A percentile compares a stretch with the other conserved stretches of the same genome.
phyloP scores from a whole-genome alignment of 2,329 filamentous ascomycete species.

The Xylariaceae sp. region DNA sequence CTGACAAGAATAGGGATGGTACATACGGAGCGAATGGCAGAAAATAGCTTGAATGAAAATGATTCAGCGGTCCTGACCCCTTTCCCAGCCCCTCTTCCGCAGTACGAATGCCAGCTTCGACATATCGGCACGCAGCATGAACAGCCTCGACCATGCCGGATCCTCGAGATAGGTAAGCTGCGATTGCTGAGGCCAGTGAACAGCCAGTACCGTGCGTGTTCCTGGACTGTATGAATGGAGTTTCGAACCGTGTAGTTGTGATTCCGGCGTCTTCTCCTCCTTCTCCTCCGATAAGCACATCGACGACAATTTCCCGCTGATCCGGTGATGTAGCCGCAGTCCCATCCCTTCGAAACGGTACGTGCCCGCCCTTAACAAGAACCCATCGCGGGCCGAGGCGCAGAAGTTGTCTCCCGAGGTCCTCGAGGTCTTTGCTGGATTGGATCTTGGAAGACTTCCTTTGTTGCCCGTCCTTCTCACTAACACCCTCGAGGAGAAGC shows the following conservation, averaged over 20 bases:
- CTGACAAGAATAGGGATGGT: constrained; percentile 11
- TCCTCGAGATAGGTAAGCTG: constrained; percentile 65
- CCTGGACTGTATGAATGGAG: constrained; percentile 64
- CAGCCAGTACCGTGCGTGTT: constrained; percentile 96
- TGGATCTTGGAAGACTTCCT: no score
- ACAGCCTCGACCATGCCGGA: constrained; percentile 56
- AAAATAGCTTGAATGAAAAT: constrained; percentile 68
- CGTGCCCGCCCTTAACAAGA: constrained; percentile 85
- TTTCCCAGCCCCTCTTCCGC: constrained; percentile 60
- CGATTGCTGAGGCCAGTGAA: constrained; percentile 80
- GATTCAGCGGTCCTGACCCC: constrained; percentile 71
- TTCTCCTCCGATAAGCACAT: constrained; percentile 64
- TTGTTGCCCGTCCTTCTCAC: constrained; percentile 32
- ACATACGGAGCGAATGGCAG: constrained; percentile 66
- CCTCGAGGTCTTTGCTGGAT: constrained; percentile 62
- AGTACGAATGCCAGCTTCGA: constrained; percentile 66
- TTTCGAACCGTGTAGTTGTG: constrained; percentile 63
- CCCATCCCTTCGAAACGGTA: constrained; percentile 67
- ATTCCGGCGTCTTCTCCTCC: no score
- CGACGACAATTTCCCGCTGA: constrained; percentile 65
- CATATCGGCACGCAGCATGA: constrained; percentile 64
- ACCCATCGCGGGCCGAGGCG: constrained; percentile 73
- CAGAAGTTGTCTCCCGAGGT: constrained; percentile 62
- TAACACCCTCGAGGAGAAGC: constrained; percentile 30
- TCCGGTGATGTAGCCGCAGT: constrained; percentile 53